Evolutionary conservation across 2,329 filamentous ascomycete species (phyloP).

Genomic region (Diaporthe sp.): DNA sequence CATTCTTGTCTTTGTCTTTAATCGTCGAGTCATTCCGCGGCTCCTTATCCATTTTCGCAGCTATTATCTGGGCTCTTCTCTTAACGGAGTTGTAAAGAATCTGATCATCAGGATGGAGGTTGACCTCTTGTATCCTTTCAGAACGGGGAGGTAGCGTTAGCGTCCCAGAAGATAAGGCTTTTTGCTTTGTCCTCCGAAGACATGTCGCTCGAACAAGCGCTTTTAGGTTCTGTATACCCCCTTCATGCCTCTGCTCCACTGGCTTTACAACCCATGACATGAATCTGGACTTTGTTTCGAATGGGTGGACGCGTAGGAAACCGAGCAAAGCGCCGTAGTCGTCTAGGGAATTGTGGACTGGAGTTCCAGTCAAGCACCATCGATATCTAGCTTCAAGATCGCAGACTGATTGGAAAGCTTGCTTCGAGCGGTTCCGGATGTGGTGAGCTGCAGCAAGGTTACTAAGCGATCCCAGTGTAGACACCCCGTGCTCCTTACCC

Average conservation of each 20-base stretch:
- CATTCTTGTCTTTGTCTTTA: neutral
- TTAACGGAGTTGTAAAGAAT: neutral
- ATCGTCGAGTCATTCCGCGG: no score
- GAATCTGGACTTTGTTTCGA: conserved; percentile 43
- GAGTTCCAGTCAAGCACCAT: conserved; percentile 58
- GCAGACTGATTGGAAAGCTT: conserved; percentile 47
- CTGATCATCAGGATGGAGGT: neutral
- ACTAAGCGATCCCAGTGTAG: neutral
- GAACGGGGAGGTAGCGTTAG: neutral
- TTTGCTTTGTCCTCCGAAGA: conserved; percentile 47
- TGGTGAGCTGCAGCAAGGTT: conserved; percentile 48
- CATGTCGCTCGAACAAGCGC: conserved; percentile 46
- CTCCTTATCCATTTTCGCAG: no score
- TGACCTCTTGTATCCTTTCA: neutral
- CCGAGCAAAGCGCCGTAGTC: conserved; percentile 53
- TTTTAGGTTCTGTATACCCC: conserved; percentile 41
- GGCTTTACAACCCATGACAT: conserved; percentile 42
- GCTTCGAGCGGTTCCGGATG: conserved; percentile 49
- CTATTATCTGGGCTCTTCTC: neutral
- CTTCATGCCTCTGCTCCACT: conserved; percentile 37
- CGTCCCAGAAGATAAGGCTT: neutral
- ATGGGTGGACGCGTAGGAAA: conserved; percentile 48
- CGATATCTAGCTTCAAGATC: conserved; percentile 45
- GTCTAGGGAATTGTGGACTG: conserved; percentile 55
- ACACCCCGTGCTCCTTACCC: conserved; percentile 43